These are phyloP conservation scores for Penium margaritaceum DNA, from an alignment of 139 green algal genomes.

Conservation along the genomic window DNA sequence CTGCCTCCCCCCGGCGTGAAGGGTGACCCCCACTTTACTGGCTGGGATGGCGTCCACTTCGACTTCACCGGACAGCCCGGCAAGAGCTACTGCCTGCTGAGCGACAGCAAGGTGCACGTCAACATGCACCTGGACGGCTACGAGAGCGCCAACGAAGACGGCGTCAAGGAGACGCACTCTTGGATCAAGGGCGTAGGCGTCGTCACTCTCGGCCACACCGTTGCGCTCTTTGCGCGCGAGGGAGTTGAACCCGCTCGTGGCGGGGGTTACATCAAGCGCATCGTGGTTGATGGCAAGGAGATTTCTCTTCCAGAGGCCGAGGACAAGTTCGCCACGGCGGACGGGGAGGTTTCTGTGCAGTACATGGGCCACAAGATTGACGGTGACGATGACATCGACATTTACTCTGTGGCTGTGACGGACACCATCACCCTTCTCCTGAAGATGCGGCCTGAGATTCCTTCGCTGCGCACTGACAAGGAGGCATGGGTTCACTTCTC, in stretches of 20 bases:
- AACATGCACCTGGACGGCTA: conserved; percentile 36
- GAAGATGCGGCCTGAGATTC: conserved; percentile 25
- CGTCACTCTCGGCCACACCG: conserved; percentile 12
- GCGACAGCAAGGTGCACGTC: conserved; percentile 12
- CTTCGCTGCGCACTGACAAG: not conserved
- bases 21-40: conserved; percentile 13
- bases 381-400: conserved; percentile 25
- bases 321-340: conserved; percentile 15
- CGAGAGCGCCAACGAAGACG: conserved; percentile 2
- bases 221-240: conserved; percentile 36
- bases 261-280: conserved; percentile 34
- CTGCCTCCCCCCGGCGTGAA: conserved; percentile 9
- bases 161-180: conserved; percentile 35
- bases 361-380: too few relatives aligned
- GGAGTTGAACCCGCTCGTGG: conserved; percentile 16
- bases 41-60: conserved; percentile 33
- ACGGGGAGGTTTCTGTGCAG: conserved; percentile 24
- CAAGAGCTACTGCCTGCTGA: conserved; percentile 15
- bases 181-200: conserved; percentile 38
- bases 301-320: conserved; percentile 15
- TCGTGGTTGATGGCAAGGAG: conserved; percentile 24
- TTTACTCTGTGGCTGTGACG: conserved; percentile 15
- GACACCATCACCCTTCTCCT: conserved; percentile 11
- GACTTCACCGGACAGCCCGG: conserved; percentile 35
- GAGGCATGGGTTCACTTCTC: conserved; percentile 28